Base-by-base conservation (phyloP, 176 grass and related monocot species). In the Pharus latifolius region DNA sequence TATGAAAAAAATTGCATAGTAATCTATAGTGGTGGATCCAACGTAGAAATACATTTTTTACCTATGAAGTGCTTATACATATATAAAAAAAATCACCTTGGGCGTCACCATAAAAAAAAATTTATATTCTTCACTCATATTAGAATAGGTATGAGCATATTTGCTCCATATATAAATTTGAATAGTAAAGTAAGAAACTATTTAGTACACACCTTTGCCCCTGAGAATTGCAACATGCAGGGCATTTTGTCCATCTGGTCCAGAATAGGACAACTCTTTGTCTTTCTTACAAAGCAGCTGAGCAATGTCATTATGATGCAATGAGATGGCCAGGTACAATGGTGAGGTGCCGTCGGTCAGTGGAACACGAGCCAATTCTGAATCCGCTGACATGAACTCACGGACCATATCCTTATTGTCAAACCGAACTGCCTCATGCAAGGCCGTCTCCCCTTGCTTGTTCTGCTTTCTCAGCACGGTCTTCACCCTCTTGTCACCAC, bases 201-300 rank as follows among this genome's bases (percentile, higher is more conserved):
- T n/a, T n/a, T n/a, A n/a, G n/a, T 15, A 46, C 11, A 17, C 16
- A 77, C 74, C 61, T 77, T 45, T 26, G 50, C 74, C 67, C 25
- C 42, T 49, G 47, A 77, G 62, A 46, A 77, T 62, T 10, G 74
- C 62, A 2, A 63, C 74, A 46, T 67, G 62, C 28, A 67, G n/a
- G 1, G 62, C 74, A 47, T 56, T 77, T 33, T 77, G 62, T 34
- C 74, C 74, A 25, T 31, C 40, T 10, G 62, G 74, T 24, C 74
- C 74, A 4, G 74, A 32, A 28, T 67, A 77, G 0, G 74, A 77
- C 74, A 67, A 1, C 26, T 3, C 9, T 18, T n/a, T 47, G 28
- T 77, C 74, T 7, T 63, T 77, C 13, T 5, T 8, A 28, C 57
- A 2, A 26, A 67, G 22, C 38, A 67, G 50, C 38, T 28, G 50